Conservation (phyloP, 1,284 basidiomycete species). For the Inonotus obliquus region DNA sequence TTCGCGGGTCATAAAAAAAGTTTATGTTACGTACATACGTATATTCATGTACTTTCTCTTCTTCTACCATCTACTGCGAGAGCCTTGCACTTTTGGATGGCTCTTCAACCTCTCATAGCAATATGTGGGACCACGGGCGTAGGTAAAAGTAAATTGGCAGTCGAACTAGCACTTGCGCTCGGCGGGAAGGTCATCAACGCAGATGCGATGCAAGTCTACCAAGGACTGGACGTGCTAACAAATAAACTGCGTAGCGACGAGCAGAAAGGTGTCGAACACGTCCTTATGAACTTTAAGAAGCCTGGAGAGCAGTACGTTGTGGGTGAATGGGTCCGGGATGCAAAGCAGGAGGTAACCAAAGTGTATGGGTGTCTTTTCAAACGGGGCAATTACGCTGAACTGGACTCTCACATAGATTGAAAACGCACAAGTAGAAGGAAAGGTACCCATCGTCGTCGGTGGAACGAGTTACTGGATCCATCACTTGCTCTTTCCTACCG, state of each 20-base stretch:
- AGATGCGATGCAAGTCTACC: constrained; percentile 97
- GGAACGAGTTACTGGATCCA: constrained; percentile 98
- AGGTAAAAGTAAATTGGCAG: constrained; percentile 91
- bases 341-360: constrained; percentile 53
- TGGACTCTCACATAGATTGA: constrained; percentile 49
- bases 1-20: constrained; percentile 12
- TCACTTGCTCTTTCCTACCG: constrained; percentile 83
- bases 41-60: neutral
- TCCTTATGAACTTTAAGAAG: constrained; percentile 82
- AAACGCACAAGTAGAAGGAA: constrained; percentile 52
- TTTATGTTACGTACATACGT: neutral
- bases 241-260: constrained; percentile 87
- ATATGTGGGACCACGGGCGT: constrained; percentile 96
- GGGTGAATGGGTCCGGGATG: constrained; percentile 81
- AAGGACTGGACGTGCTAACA: constrained; percentile 91
- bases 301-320: constrained; percentile 87
- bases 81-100: constrained; percentile 21
- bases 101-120: constrained; percentile 63
- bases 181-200: constrained; percentile 82
- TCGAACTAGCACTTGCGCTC: constrained; percentile 68
- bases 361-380: neutral
- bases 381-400: neutral
- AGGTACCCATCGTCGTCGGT: constrained; percentile 87
- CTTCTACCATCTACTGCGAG: neutral
- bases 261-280: constrained; percentile 80